These are phyloP conservation scores for Colletotrichum endophyticum DNA, from an alignment of 2,329 filamentous ascomycete species.

Conservation along the genomic window DNA sequence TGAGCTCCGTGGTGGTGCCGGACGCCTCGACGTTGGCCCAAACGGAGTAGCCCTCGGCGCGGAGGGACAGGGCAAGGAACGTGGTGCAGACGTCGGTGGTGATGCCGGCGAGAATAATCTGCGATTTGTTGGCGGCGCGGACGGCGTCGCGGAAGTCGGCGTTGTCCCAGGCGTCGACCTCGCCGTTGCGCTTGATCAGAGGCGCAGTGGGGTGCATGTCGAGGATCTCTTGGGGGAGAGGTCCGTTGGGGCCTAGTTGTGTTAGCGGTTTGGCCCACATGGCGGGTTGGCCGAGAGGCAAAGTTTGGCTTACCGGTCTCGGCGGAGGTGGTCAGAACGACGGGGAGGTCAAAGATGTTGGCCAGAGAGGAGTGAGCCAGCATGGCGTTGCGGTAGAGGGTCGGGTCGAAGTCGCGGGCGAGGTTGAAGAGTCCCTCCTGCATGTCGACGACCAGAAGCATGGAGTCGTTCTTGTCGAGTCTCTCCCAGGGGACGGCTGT, in stretches of 20 bases:
- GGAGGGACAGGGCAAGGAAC: conserved; percentile 75
- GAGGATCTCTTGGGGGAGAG: conserved; percentile 71
- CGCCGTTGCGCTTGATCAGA: conserved; percentile 70
- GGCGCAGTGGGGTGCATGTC: conserved; percentile 71
- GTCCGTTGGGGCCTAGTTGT: conserved; percentile 68
- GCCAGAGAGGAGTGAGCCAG: conserved; percentile 71
- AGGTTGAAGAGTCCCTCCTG: conserved; percentile 40
- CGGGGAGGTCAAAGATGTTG: conserved; percentile 70
- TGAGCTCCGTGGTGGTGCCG: conserved; percentile 66
- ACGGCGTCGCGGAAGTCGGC: conserved; percentile 70
- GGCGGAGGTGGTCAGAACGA: conserved; percentile 73
- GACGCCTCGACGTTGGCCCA: conserved; percentile 76
- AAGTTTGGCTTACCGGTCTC: conserved; percentile 46
- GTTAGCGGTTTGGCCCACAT: neutral
- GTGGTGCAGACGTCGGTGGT: conserved; percentile 78
- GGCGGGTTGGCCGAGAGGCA: accelerated
- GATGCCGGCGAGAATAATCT: conserved; percentile 76
- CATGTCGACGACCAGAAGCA: conserved; percentile 41
- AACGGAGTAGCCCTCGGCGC: conserved; percentile 74
- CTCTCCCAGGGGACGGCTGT: conserved; percentile 34
- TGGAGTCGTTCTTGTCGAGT: conserved; percentile 36
- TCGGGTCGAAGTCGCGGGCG: conserved; percentile 70
- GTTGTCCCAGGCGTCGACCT: conserved; percentile 82
- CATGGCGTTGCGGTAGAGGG: conserved; percentile 70
- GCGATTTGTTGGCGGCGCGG: conserved; percentile 66